Evolutionary conservation across 495 filamentous ascomycete species (phyloP).

Genomic region (Penicillium longicatenatum): DNA sequence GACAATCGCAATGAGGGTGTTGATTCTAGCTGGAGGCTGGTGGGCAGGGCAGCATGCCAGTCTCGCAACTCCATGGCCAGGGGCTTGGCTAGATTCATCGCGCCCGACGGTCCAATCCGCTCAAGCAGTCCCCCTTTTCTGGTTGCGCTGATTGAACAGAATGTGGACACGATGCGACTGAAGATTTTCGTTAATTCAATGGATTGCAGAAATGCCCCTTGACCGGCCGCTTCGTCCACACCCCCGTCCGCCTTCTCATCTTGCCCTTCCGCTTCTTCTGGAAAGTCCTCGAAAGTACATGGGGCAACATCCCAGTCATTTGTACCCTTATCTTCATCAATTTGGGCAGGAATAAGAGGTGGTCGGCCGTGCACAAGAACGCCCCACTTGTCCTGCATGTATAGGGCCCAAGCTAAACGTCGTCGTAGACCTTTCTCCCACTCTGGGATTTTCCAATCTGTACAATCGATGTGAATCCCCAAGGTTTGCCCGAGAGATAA

Average conservation of each 20-base stretch:
- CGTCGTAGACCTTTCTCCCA: constrained; percentile 83
- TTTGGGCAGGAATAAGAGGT: constrained; percentile 60
- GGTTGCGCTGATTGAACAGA: constrained; percentile 64
- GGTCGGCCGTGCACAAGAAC: constrained; percentile 83
- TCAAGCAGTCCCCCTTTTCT: constrained; percentile 40
- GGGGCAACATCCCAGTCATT: constrained; percentile 39
- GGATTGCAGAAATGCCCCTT: constrained; percentile 67
- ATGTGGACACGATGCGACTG: constrained; percentile 75
- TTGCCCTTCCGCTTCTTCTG: constrained; percentile 59
- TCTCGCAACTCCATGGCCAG: constrained; percentile 82
- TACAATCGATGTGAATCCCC: constrained; percentile 80
- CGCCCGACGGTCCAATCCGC: constrained; percentile 35
- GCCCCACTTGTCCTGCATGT: constrained; percentile 89
- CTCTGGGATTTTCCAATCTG: constrained; percentile 73
- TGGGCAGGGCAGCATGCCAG: constrained; percentile 69
- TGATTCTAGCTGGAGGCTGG: constrained; percentile 66
- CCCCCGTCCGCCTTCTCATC: constrained; percentile 54
- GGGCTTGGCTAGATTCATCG: constrained; percentile 75
- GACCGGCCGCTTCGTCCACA: constrained; percentile 66
- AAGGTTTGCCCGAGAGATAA: constrained; percentile 80
- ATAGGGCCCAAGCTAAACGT: constrained; percentile 80
- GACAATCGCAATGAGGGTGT: constrained; percentile 47
- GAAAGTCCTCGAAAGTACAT: constrained; percentile 53
- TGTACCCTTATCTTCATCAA: constrained; percentile 26
- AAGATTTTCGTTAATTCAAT: constrained; percentile 74